These are phyloP conservation scores for Lentinula sp. DNA, from an alignment of 768 basidiomycete genomes.

Conservation along the genomic window DNA sequence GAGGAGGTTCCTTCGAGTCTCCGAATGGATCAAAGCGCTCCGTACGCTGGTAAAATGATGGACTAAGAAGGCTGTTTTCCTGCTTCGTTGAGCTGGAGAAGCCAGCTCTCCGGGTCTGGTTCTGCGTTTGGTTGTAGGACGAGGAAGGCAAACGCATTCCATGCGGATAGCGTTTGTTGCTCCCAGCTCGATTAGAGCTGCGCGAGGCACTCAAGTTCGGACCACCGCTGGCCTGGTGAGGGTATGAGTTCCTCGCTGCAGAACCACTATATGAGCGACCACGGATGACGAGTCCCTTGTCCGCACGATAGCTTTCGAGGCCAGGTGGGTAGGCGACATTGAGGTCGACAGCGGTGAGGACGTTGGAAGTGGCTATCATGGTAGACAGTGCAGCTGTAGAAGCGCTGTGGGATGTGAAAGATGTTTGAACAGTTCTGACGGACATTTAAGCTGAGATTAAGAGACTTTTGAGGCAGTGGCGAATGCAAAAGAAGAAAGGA, in stretches of 20 bases:
- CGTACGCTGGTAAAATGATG: background rate
- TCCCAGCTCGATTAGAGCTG: background rate
- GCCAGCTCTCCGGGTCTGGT: constrained; percentile 1
- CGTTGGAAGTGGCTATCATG: background rate
- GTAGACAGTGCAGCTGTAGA: background rate
- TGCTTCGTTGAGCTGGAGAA: background rate
- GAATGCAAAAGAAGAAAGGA: background rate
- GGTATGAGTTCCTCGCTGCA: background rate
- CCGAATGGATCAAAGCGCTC: constrained; percentile 6
- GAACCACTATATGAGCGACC: background rate
- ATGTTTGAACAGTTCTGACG: constrained; percentile 2
- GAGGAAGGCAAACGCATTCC: constrained; percentile 4
- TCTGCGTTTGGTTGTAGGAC: constrained; percentile 1
- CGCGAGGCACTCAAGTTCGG: background rate
- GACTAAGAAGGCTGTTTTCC: background rate
- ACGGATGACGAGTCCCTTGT: background rate
- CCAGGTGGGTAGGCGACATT: background rate
- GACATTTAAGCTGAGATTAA: background rate
- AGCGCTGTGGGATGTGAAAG: background rate
- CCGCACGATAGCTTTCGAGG: background rate
- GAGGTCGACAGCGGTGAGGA: background rate
- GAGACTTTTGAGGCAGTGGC: background rate
- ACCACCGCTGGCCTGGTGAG: background rate
- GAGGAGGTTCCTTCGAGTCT: background rate
- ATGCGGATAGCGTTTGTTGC: constrained; percentile 4